Evolutionary conservation across 495 filamentous ascomycete genomes (phyloP), one percentile per base, ranked within the genome.

Genomic region (Articulospora tetracladia): DNA sequence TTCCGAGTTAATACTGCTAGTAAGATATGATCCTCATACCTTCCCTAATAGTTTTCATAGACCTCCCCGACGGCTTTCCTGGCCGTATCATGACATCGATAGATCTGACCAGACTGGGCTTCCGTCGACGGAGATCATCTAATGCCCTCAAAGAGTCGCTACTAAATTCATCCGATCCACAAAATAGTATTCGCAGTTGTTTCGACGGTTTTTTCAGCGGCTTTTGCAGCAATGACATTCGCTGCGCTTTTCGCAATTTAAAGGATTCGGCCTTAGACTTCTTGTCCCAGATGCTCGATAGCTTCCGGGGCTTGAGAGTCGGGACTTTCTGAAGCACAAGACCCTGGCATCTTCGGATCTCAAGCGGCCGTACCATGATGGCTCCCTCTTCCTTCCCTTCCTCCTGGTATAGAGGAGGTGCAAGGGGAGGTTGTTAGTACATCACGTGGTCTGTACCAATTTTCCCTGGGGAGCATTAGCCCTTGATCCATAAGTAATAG

Each of bases 81-180:
- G 89, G 88, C 50, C 88, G 80, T 60, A 90, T 91, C 10, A 96
- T 84, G 1, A 98, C 93, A 72, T 97, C 90, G 63, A 98, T 92
- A 0, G 91, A 93, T 51, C 75, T 73, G 61, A 98, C 88, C 2
- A 84, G 73, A 13, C 75, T 69, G 2, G 80, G 76, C 25, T 84
- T 73, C 17, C 70, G 64, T 22, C 74, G 28, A 49, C 85, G 78
- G 67, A 92, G 86, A 1, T 68, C 65, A 67, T 89, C 73, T 48
- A 98, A 75, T 22, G 88, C 89, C 52, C 77, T 76, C 50, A 98
- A 79, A 1, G 92, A 91, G 34, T 83, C 82, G 68, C 87, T 86
- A 73, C 93, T 97, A 73, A 97, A 96, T 6, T 88, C 79, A 69
- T 98, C 94, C 12, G 95, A 95, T 25, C 94, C 94, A 71, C 92